A percentile compares a stretch with the other conserved stretches of the same genome.
Evolutionary conservation across 306 rosid species (phyloP).

Genomic region (Pterocarpus macrocarpus): DNA sequence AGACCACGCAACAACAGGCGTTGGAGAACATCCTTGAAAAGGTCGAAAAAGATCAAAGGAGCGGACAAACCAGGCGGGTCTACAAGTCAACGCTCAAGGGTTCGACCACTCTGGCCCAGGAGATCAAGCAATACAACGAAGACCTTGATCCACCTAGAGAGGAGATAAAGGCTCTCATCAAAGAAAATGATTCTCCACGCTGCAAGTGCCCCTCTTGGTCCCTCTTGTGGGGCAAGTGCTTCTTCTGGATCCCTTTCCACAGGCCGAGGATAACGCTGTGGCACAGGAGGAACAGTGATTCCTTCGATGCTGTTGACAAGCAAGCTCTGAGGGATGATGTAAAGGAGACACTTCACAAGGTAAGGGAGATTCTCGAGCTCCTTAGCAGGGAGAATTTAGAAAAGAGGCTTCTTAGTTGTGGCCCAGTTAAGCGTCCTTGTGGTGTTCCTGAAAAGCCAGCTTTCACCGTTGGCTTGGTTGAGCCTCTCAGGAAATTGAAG

Average conservation of each 20-base stretch:
- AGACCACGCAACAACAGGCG: neutral
- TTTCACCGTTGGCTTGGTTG: constrained; percentile 54
- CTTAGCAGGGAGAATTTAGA: constrained; percentile 1
- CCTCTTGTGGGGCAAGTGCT: neutral
- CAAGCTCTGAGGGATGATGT: constrained; percentile 25
- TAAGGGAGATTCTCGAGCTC: constrained; percentile 22
- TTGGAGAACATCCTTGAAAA: neutral
- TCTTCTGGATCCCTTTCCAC: neutral
- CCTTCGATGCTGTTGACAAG: neutral
- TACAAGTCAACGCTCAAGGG: constrained; percentile 27
- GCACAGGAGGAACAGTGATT: neutral
- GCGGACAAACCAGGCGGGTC: neutral
- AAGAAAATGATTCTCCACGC: constrained; percentile 7
- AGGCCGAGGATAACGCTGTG: too few species aligned
- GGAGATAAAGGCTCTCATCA: constrained; percentile 40
- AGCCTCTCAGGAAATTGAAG: constrained; percentile 49
- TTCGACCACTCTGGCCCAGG: constrained; percentile 7
- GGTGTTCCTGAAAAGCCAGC: constrained; percentile 44
- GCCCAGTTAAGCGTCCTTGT: constrained; percentile 2
- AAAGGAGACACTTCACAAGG: constrained; percentile 26
- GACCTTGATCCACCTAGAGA: constrained; percentile 39
- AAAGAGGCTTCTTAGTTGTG: neutral
- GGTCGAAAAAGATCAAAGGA: constrained; percentile 8
- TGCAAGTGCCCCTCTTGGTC: neutral
- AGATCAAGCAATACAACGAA: constrained; percentile 36